Evolutionary conservation across 805 yeast genomes (phyloP).

Genomic region (Candida koratica): DNA sequence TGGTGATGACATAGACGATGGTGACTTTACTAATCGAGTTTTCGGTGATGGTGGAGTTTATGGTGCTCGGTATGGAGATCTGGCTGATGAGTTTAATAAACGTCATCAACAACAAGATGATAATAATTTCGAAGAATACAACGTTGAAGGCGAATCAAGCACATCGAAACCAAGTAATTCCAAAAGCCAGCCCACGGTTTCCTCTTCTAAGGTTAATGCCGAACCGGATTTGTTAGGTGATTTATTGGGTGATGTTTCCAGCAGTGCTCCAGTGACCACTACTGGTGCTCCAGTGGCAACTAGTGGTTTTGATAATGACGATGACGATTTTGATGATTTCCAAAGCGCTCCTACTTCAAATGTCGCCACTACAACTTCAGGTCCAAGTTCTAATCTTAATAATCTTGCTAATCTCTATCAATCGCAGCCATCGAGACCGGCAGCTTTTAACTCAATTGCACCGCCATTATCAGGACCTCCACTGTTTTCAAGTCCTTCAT

Average conservation of each 20-base stretch:
- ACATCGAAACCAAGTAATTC: slow-evolving; percentile 15
- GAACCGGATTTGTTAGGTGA: slow-evolving; percentile 50
- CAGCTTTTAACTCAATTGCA: slow-evolving; percentile 14
- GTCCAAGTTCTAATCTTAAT: slow-evolving; percentile 24
- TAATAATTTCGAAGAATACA: slow-evolving; percentile 56
- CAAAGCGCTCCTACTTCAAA: slow-evolving; percentile 54
- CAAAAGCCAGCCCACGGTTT: slow-evolving; percentile 35
- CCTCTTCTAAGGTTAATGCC: slow-evolving; percentile 33
- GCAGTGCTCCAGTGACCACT: slow-evolving; percentile 2
- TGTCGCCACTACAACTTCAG: slow-evolving; percentile 16
- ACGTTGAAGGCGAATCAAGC: slow-evolving; percentile 31
- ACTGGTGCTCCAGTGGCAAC: slow-evolving; percentile 14
- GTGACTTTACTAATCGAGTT: slow-evolving; percentile 50
- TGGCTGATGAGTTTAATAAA: slow-evolving; percentile 39
- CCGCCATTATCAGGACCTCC: slow-evolving; percentile 8
- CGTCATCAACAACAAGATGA: slow-evolving; percentile 19
- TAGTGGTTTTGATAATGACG: slow-evolving; percentile 41
- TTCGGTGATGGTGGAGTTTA: slow-evolving; percentile 72
- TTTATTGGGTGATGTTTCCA: slow-evolving; percentile 33
- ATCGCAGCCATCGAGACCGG: slow-evolving; percentile 19
- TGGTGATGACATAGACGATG: slow-evolving; percentile 42
- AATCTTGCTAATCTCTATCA: slow-evolving; percentile 24
- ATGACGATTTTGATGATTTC: slow-evolving; percentile 79
- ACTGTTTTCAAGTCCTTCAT: slow-evolving; percentile 7
- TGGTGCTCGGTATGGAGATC: slow-evolving; percentile 62